Conservation (phyloP, 805 yeast species). For the Komagataella populi region DNA sequence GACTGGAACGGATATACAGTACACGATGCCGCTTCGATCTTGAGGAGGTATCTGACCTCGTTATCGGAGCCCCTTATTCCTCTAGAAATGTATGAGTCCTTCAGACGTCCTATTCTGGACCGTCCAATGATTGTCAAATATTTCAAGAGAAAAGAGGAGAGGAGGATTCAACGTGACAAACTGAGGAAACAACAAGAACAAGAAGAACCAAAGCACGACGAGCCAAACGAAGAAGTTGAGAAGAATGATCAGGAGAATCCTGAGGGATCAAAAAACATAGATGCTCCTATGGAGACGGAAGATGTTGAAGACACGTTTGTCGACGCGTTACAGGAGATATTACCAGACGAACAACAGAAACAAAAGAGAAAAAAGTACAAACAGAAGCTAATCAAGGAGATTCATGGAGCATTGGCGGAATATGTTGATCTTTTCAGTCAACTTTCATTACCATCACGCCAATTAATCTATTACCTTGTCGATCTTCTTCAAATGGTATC, state of each 20-base stretch:
- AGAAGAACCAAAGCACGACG: background rate
- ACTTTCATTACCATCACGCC: constrained; percentile 25
- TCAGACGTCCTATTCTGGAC: constrained; percentile 24
- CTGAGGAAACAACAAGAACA: background rate
- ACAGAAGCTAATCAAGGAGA: background rate
- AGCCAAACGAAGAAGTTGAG: too few relatives aligned
- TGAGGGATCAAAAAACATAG: background rate
- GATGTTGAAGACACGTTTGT: background rate
- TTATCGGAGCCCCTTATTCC: constrained; percentile 32
- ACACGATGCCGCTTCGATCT: constrained; percentile 33
- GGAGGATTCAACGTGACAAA: background rate
- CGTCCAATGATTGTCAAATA: constrained; percentile 24
- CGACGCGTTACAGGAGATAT: background rate
- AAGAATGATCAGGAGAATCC: background rate
- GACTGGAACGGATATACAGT: constrained; percentile 33
- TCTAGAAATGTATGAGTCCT: constrained; percentile 25
- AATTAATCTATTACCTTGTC: constrained; percentile 26
- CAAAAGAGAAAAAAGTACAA: background rate
- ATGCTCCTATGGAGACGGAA: background rate
- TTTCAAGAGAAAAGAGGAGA: constrained; percentile 27
- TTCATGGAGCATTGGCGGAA: constrained; percentile 22
- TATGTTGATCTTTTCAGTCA: constrained; percentile 23
- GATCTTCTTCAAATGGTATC: constrained; percentile 33
- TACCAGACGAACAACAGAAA: background rate
- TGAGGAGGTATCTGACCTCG: constrained; percentile 28